phyloP scores from a whole-genome alignment of 1,284 basidiomycete species.

The Apiotrichum porosum region DNA sequence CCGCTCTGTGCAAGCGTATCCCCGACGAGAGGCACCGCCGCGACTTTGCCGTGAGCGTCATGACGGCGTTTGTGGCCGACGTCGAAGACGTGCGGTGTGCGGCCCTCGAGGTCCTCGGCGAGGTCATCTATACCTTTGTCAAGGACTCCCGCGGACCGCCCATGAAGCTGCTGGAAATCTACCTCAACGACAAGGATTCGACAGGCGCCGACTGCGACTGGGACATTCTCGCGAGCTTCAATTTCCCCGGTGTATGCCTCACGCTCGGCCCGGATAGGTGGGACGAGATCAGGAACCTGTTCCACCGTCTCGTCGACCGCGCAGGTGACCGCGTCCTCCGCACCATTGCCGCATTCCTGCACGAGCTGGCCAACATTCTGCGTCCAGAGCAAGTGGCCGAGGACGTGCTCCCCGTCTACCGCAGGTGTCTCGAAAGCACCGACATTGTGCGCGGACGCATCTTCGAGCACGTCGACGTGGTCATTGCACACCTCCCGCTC shows the following conservation, averaged over 20 bases:
- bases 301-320: conserved; percentile 55
- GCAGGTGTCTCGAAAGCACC: conserved; percentile 58
- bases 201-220: conserved; percentile 58
- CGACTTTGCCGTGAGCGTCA: conserved; percentile 60
- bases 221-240: conserved; percentile 85
- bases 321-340: conserved; percentile 55
- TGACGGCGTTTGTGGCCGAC: conserved; percentile 64
- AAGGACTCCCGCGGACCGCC: conserved; percentile 64
- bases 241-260: conserved; percentile 84
- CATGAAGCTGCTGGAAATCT: conserved; percentile 70
- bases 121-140: conserved; percentile 81
- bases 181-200: conserved; percentile 51
- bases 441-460: conserved; percentile 61
- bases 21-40: conserved; percentile 54
- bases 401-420: conserved; percentile 74
- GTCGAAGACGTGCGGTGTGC: conserved; percentile 69
- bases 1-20: conserved; percentile 69
- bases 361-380: conserved; percentile 83
- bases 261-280: conserved; percentile 75
- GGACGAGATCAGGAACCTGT: conserved; percentile 67
- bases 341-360: conserved; percentile 68
- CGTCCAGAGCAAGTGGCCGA: conserved; percentile 62
- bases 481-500: conserved; percentile 58
- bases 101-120: conserved; percentile 83
- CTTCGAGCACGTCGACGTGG: conserved; percentile 58